Evolutionary conservation across 2,329 filamentous ascomycete genomes (phyloP).

Genomic region (Venturia aucupariae): DNA sequence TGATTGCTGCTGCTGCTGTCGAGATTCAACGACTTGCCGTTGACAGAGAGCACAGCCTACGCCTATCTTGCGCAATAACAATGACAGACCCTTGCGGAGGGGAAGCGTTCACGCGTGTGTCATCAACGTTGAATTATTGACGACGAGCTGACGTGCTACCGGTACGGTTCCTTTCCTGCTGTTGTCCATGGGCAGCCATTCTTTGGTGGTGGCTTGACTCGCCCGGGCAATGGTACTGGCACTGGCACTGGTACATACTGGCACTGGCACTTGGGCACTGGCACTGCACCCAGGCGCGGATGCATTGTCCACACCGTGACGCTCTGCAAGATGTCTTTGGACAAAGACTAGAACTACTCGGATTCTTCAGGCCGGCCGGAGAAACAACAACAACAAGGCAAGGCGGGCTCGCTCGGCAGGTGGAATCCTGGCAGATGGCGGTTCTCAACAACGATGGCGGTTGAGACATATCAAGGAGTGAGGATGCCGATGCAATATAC

Average conservation of each 20-base stretch:
- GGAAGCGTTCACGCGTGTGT: background rate
- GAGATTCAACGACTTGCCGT: conserved; percentile 4
- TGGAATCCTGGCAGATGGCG: background rate
- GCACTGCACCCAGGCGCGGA: background rate
- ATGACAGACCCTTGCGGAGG: conserved; percentile 1
- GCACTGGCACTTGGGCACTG: too few relatives aligned
- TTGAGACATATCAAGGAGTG: background rate
- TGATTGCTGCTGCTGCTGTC: conserved; percentile 7
- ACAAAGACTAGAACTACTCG: too few relatives aligned
- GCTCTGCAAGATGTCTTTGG: background rate
- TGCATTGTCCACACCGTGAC: background rate
- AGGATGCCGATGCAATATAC: background rate
- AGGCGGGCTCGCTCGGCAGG: background rate
- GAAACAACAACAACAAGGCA: background rate
- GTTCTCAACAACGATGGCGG: too few relatives aligned
- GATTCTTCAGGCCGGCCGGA: too few relatives aligned
- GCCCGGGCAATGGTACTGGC: too few relatives aligned
- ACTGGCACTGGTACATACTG: too few relatives aligned
- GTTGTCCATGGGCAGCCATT: background rate
- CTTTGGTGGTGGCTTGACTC: background rate
- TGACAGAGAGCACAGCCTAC: conserved; percentile 6
- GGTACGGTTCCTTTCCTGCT: background rate
- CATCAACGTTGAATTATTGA: background rate
- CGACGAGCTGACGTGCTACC: background rate
- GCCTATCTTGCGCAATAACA: conserved; percentile 3